Conservation (phyloP, 495 filamentous ascomycete genomes). For the Talaromyces adpressus region DNA sequence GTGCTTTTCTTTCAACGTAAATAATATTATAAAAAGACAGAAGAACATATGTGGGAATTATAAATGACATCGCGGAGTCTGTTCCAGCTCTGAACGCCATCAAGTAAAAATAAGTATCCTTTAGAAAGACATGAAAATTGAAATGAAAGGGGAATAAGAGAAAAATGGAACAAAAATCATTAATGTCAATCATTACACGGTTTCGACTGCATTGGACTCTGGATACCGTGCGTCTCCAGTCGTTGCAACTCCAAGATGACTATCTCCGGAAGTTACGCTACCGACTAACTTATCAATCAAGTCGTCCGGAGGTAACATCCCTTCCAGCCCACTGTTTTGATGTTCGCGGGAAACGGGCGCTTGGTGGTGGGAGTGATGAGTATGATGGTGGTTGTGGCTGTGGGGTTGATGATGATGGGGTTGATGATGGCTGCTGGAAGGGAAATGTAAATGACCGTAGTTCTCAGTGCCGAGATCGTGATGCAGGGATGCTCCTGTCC, state of each 20-base stretch:
- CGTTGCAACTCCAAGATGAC: not conserved
- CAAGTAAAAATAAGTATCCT: not conserved
- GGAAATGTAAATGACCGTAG: slow-evolving; percentile 32
- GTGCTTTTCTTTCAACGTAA: not conserved
- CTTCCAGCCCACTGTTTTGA: slow-evolving; percentile 26
- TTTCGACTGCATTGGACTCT: not conserved
- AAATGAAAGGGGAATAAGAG: not conserved
- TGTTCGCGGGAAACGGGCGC: slow-evolving; percentile 30
- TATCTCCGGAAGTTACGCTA: slow-evolving; percentile 24
- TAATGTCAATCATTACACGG: slow-evolving; percentile 1
- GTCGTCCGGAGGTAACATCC: slow-evolving; percentile 30
- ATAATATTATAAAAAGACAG: not conserved
- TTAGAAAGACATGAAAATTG: not conserved
- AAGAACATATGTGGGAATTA: not conserved
- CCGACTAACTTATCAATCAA: slow-evolving; percentile 37
- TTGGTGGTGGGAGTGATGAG: slow-evolving; percentile 14
- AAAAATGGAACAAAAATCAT: not conserved
- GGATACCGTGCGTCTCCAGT: slow-evolving; percentile 4
- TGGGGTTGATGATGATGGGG: not conserved
- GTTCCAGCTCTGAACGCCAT: not conserved
- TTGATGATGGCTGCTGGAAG: slow-evolving; percentile 16
- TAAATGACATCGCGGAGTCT: not conserved
- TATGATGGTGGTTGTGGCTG: not conserved
- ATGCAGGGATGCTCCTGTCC: slow-evolving; percentile 20
- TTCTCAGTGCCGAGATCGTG: slow-evolving; percentile 25